A percentile compares a stretch with the other conserved stretches of the same genome.
phyloP scores from a whole-genome alignment of 208 protist genomes.

The Crithidia mellificae region DNA sequence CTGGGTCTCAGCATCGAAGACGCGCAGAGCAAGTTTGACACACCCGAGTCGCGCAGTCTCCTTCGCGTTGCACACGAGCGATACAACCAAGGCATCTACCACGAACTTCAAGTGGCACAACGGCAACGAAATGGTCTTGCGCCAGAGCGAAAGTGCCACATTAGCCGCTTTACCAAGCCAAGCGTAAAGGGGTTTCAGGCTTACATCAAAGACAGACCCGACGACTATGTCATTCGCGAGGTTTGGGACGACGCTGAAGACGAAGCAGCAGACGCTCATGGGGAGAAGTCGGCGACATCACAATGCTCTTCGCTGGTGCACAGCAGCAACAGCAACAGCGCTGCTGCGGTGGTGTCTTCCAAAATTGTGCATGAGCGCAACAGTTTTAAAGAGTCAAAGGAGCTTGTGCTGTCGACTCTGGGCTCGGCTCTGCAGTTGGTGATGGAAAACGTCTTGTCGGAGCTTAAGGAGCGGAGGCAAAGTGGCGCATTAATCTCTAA shows the following conservation, averaged over 20 bases:
- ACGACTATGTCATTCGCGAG: conserved; percentile 78
- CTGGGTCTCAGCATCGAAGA: conserved; percentile 89
- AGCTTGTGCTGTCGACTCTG: conserved; percentile 57
- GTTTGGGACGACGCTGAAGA: conserved; percentile 49
- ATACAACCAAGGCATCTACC: conserved; percentile 79
- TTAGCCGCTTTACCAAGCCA: conserved; percentile 81
- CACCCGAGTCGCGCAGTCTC: conserved; percentile 63
- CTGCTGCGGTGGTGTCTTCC: conserved; percentile 5
- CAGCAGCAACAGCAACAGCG: conserved; percentile 4
- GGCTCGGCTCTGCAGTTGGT: conserved; percentile 48
- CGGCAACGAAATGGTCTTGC: conserved; percentile 64
- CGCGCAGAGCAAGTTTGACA: conserved; percentile 86
- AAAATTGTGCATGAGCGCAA: conserved; percentile 48
- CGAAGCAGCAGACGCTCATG: neutral
- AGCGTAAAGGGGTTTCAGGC: conserved; percentile 79
- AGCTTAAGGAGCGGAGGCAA: conserved; percentile 56
- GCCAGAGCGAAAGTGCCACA: conserved; percentile 70
- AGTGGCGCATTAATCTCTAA: conserved; percentile 55
- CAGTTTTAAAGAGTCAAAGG: conserved; percentile 40
- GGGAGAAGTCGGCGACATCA: neutral
- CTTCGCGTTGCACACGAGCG: conserved; percentile 80
- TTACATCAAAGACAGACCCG: conserved; percentile 67
- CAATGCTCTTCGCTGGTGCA: conserved; percentile 7
- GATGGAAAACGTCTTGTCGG: conserved; percentile 46
- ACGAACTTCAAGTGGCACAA: conserved; percentile 81